Evolutionary conservation across 441 rosid species (phyloP).

Genomic region (Pelargonium cotyledonis): DNA sequence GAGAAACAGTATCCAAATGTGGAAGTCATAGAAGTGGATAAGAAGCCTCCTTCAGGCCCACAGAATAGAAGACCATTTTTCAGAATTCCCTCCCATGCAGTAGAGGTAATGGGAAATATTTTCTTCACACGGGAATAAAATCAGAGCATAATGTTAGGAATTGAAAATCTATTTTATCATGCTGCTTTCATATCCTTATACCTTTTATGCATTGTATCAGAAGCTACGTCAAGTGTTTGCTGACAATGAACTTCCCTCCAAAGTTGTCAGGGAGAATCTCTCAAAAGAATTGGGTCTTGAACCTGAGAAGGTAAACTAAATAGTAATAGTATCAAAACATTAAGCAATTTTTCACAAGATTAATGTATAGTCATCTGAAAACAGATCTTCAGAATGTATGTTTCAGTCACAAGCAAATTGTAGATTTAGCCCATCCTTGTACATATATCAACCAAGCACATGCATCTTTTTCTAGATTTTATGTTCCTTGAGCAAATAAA

Average conservation of each 20-base stretch:
- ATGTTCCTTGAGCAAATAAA: neutral
- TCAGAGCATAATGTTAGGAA: neutral
- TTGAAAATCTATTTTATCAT: neutral
- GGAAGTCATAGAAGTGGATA: slow-evolving; percentile 30
- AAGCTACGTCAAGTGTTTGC: slow-evolving; percentile 87
- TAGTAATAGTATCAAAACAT: neutral
- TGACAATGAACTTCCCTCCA: slow-evolving; percentile 91
- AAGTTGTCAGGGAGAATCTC: slow-evolving; percentile 61
- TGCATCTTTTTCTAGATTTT: neutral
- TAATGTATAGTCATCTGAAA: neutral
- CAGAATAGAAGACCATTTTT: slow-evolving; percentile 49
- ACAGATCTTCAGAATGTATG: neutral
- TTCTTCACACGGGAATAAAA: slow-evolving; percentile 8
- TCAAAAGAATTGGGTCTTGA: slow-evolving; percentile 77
- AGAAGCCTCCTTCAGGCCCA: slow-evolving; percentile 32
- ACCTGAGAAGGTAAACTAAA: slow-evolving; percentile 59
- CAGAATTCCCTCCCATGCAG: slow-evolving; percentile 66
- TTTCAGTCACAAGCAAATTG: neutral
- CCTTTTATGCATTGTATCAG: slow-evolving; percentile 40
- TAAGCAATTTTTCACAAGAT: neutral
- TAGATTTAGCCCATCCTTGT: neutral
- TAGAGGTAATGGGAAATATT: slow-evolving; percentile 50
- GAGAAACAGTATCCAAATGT: slow-evolving; percentile 34
- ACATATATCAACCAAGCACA: slow-evolving; percentile 6
- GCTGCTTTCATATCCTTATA: slow-evolving; percentile 3